Evolutionary conservation across 2,329 filamentous ascomycete genomes (phyloP).

Genomic region (Harringtonia lauricola): DNA sequence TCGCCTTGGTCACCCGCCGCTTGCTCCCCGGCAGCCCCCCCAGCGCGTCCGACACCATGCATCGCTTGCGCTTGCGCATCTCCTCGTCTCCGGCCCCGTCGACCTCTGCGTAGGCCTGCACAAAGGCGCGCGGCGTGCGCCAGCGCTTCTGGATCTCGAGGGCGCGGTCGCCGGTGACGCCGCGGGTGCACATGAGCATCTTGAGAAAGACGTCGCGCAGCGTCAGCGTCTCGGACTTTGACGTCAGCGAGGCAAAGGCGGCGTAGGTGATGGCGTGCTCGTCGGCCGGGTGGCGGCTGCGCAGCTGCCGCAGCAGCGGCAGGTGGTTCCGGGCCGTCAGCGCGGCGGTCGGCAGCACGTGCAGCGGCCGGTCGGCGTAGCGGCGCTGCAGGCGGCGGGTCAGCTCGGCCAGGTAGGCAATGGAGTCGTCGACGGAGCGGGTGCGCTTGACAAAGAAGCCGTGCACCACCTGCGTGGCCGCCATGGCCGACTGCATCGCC

Average conservation of each 20-base stretch:
- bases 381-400: slow-evolving; percentile 54
- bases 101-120: slow-evolving; percentile 56
- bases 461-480: slow-evolving; percentile 67
- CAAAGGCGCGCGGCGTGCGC: slow-evolving; percentile 60
- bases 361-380: slow-evolving; percentile 48
- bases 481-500: slow-evolving; percentile 60
- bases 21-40: slow-evolving; percentile 51
- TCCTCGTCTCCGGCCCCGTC: slow-evolving; percentile 27
- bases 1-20: slow-evolving; percentile 49
- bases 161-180: slow-evolving; percentile 67
- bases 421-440: slow-evolving; percentile 64
- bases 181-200: slow-evolving; percentile 74
- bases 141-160: slow-evolving; percentile 70
- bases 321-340: slow-evolving; percentile 56
- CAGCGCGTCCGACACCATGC: slow-evolving; percentile 48
- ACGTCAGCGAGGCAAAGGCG: slow-evolving; percentile 60
- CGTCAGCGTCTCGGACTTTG: slow-evolving; percentile 65
- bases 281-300: slow-evolving; percentile 16
- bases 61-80: slow-evolving; percentile 41
- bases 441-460: slow-evolving; percentile 73
- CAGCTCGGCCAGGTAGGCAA: slow-evolving; percentile 63
- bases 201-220: slow-evolving; percentile 68
- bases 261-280: slow-evolving; percentile 54
- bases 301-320: slow-evolving; percentile 48
- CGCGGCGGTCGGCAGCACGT: slow-evolving; percentile 54